These are phyloP conservation scores for Centaurea solstitialis DNA, from an alignment of 129 eudicot species.

Conservation along the genomic window DNA sequence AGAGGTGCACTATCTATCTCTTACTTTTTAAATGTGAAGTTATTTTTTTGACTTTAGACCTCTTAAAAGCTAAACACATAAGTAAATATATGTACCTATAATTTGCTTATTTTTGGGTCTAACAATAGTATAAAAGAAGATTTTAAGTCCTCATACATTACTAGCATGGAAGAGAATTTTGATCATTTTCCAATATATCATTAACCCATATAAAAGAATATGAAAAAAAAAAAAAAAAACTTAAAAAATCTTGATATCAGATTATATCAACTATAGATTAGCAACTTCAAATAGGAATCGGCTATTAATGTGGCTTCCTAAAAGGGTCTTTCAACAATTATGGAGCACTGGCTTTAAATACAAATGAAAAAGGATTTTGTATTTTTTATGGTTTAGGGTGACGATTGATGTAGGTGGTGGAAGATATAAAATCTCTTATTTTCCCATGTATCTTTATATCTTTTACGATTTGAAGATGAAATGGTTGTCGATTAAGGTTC, in stretches of 20 bases:
- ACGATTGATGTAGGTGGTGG: neutral
- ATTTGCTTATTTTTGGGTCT: too few relatives aligned
- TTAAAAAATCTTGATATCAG: too few relatives aligned
- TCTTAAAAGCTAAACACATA: too few relatives aligned
- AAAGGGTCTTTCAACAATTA: neutral
- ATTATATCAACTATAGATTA: too few relatives aligned
- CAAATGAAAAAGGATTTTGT: neutral
- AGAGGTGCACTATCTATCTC: too few relatives aligned
- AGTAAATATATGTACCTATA: too few relatives aligned
- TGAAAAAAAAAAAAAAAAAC: too few relatives aligned
- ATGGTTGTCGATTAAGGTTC: neutral
- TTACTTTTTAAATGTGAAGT: too few relatives aligned
- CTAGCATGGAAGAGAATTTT: neutral
- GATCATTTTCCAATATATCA: neutral
- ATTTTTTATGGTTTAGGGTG: neutral
- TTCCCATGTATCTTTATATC: neutral
- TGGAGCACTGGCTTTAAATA: neutral
- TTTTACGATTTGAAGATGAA: neutral
- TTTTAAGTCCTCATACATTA: neutral
- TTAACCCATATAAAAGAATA: neutral
- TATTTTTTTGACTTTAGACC: too few relatives aligned
- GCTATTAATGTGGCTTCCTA: neutral
- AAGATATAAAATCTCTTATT: too few relatives aligned
- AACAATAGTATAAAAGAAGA: neutral
- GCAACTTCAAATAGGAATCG: too few relatives aligned